A percentile compares a stretch with the other conserved stretches of the same genome.
Conservation (phyloP, 2,329 filamentous ascomycete genomes). For the Ceratocystis diversiconidia region DNA sequence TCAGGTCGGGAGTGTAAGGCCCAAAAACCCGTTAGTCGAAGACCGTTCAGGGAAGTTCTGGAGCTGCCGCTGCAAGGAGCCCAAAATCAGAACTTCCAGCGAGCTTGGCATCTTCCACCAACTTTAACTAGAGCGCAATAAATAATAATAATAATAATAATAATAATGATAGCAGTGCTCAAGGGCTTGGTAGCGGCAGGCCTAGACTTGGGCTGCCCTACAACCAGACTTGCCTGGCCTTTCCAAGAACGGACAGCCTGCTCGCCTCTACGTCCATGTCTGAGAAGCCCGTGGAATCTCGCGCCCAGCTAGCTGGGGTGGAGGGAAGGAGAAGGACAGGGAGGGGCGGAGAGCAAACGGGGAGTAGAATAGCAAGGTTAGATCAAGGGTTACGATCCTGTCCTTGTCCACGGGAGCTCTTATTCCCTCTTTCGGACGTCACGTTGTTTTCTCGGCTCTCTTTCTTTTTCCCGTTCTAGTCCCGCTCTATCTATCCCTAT, state of each 20-base stretch:
- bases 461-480: background rate
- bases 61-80: no score
- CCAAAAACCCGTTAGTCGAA: no score
- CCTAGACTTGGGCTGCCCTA: no score
- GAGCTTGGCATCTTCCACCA: no score
- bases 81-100: no score
- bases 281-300: constrained; percentile 2
- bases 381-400: constrained; percentile 2
- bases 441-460: background rate
- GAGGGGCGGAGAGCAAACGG: background rate
- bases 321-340: background rate
- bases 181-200: no score
- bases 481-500: no score
- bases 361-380: background rate
- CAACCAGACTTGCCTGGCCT: background rate
- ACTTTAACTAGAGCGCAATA: no score
- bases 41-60: no score
- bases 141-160: no score
- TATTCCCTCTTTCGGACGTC: background rate
- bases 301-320: constrained; percentile 1
- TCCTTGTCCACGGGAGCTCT: background rate
- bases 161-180: no score
- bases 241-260: background rate
- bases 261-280: background rate
- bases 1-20: no score